Conservation (phyloP, 345 rosid genomes). For the Luvunga scandens region DNA sequence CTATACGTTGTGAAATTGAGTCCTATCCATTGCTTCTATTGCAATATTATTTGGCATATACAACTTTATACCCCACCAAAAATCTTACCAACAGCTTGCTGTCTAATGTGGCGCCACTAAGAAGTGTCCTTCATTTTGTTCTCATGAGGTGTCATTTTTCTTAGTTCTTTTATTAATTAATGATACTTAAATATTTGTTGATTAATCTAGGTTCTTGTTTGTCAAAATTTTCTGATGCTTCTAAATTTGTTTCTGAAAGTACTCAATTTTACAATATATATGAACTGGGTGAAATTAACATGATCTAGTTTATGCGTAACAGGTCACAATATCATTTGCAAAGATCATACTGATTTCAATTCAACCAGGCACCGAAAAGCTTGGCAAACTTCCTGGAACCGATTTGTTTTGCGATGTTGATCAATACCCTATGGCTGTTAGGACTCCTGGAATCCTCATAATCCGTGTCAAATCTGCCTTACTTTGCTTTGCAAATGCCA, state of each 20-base stretch:
- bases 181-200: neutral
- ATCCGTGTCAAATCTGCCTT: constrained; percentile 70
- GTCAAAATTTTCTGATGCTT: too few species aligned
- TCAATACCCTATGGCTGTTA: constrained; percentile 80
- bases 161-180: neutral
- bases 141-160: too few species aligned
- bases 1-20: neutral
- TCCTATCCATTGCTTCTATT: neutral
- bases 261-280: too few species aligned
- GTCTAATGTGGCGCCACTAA: neutral
- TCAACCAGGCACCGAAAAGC: constrained; percentile 65
- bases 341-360: constrained; percentile 71
- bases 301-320: constrained; percentile 7
- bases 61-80: neutral
- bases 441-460: constrained; percentile 49
- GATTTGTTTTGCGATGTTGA: constrained; percentile 51
- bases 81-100: neutral
- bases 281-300: neutral
- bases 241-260: neutral
- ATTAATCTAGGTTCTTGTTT: neutral
- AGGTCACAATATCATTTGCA: constrained; percentile 75
- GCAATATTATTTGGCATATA: neutral
- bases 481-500: constrained; percentile 91
- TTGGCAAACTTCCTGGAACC: constrained; percentile 69
- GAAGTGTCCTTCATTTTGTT: too few species aligned